Percentiles rank a stretch among this genome's conserved stretches.
Conservation (phyloP, 2,329 filamentous ascomycete species). For the Fusarium heterosporum region DNA sequence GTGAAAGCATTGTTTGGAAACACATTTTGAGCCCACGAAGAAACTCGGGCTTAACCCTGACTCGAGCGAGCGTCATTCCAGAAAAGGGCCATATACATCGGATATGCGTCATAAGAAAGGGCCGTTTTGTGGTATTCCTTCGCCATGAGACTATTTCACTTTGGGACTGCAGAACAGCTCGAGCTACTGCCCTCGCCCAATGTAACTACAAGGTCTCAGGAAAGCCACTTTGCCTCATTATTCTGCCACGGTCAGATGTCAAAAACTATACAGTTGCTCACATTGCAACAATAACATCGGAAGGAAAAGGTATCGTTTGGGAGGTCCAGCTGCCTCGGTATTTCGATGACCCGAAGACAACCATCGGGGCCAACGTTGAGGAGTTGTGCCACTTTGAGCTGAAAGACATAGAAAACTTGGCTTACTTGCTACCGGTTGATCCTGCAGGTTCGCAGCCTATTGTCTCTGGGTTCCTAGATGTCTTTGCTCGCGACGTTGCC, state of each 20-base stretch:
- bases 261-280: conserved; percentile 71
- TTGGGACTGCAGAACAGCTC: conserved; percentile 78
- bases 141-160: conserved; percentile 77
- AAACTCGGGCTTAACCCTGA: conserved; percentile 61
- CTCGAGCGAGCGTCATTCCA: conserved; percentile 75
- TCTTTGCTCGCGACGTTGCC: conserved; percentile 86
- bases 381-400: conserved; percentile 81
- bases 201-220: conserved; percentile 69
- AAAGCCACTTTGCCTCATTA: conserved; percentile 82
- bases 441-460: conserved; percentile 80
- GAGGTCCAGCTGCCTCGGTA: conserved; percentile 73
- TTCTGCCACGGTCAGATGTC: conserved; percentile 73
- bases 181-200: conserved; percentile 66
- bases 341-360: conserved; percentile 45
- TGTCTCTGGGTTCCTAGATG: conserved; percentile 82
- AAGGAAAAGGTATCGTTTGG: conserved; percentile 85
- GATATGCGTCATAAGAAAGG: conserved; percentile 81
- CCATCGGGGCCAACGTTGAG: conserved; percentile 55
- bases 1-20: conserved; percentile 86
- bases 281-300: conserved; percentile 84
- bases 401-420: conserved; percentile 67
- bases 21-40: conserved; percentile 63
- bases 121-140: conserved; percentile 83
- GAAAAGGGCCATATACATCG: conserved; percentile 80
- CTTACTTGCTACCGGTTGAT: conserved; percentile 83